phyloP scores from a whole-genome alignment of 1,284 basidiomycete species.

The Trametes polyzona region DNA sequence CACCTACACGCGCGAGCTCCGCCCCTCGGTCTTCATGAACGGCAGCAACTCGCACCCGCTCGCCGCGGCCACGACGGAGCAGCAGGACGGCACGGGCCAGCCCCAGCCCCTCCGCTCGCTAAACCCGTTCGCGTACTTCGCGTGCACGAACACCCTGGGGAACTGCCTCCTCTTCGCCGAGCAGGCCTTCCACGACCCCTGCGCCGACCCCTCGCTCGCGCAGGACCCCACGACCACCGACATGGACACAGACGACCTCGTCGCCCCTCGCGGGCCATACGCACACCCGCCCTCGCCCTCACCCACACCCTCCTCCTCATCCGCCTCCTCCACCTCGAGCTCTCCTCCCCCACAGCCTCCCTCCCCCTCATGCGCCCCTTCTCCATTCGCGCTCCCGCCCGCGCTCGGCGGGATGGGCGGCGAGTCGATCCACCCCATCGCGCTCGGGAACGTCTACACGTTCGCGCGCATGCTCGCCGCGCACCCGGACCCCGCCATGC shows the following conservation, averaged over 20 bases:
- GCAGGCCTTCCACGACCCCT: conserved; percentile 41
- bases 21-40: conserved; percentile 26
- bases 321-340: conserved; percentile 17
- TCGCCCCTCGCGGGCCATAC: conserved; percentile 11
- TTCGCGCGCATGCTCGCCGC: conserved; percentile 56
- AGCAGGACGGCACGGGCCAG: conserved; percentile 37
- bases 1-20: conserved; percentile 36
- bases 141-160: conserved; percentile 81
- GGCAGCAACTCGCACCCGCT: conserved; percentile 15
- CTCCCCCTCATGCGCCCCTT: conserved; percentile 8
- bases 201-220: not conserved
- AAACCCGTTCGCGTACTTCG: conserved; percentile 46
- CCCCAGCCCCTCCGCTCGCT: conserved; percentile 43
- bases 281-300: not conserved
- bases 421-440: conserved; percentile 71
- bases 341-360: conserved; percentile 8
- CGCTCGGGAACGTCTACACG: conserved; percentile 73
- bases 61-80: too few relatives aligned
- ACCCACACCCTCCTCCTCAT: conserved; percentile 7
- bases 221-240: not conserved
- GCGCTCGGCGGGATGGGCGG: conserved; percentile 75
- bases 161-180: conserved; percentile 65
- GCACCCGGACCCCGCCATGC: conserved; percentile 46
- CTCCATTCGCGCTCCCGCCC: conserved; percentile 59
- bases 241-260: conserved; percentile 21